Evolutionary conservation across 2,329 filamentous ascomycete genomes (phyloP), one percentile per base, ranked within the genome.

Genomic region (Aspergillus flavus): DNA sequence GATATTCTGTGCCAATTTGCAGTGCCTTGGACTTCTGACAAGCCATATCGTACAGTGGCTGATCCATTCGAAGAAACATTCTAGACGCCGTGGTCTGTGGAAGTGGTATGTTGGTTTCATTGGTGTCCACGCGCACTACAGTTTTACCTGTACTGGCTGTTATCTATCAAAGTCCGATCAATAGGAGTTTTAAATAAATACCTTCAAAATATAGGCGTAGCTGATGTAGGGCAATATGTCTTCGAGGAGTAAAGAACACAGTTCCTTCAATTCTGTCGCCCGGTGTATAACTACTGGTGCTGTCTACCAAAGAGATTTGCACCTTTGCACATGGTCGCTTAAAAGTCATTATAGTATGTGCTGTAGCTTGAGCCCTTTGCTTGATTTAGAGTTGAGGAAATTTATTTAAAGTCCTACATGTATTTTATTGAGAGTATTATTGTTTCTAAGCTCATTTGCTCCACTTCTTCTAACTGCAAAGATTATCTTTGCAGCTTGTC

Each of bases 11-110:
- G 5, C 23, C 58, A 6, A 57, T 16, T 4, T 63, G 34, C 4
- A 69, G 52, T 1, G 30, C 39, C 0, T 21, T 50, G 2, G 23
- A 39, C 19, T 43, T 12, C 12, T 23, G 16, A 9, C 23, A 54
- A 2, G 6, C 10, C 12, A 41, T 6, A 14, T 30, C 57, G 1
- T 61, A 46, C 6, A 64, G 36, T 1, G 68, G 63, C 30, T 65
- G 58, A 14, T 61, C 39, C 48, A 70, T 66, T 16, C 21, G 61
- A 21, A 71, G 57, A n/a, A 69, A 69, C 4, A 55, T 64, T 14
- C 57, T 61, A 7, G 32, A 64, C 34, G 53, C 50, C 12, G 7
- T 55, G 23, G 21, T 23, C 16, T 55, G 48, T 9, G 67, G 48
- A 4, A 69, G 28, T 43, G 67, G 58, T 43, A 68, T 43, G n/a